These are phyloP conservation scores for Fusarium burgessii DNA, from an alignment of 2,329 filamentous ascomycete genomes.

Conservation along the genomic window DNA sequence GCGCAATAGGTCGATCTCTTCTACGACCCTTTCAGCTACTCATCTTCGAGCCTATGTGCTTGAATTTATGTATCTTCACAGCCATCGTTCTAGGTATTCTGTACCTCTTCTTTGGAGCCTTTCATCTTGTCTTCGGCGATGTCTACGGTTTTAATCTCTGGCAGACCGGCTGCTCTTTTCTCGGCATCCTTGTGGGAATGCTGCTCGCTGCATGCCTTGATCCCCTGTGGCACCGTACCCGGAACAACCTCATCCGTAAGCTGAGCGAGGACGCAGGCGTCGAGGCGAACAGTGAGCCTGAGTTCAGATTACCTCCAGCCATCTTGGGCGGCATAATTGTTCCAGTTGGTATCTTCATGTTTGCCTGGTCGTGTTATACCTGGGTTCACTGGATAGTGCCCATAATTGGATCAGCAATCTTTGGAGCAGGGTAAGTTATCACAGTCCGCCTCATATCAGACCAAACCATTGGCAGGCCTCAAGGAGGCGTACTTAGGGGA, in stretches of 20 bases:
- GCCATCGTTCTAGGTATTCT: slow-evolving; percentile 88
- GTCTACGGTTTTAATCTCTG: slow-evolving; percentile 83
- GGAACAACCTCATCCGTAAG: slow-evolving; percentile 67
- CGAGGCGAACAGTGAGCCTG: slow-evolving; percentile 77
- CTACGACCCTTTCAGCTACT: slow-evolving; percentile 83
- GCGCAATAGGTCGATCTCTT: slow-evolving; percentile 69
- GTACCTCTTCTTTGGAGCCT: slow-evolving; percentile 92
- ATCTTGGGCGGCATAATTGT: slow-evolving; percentile 82
- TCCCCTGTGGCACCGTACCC: slow-evolving; percentile 74
- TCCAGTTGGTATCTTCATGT: slow-evolving; percentile 86
- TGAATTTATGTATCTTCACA: slow-evolving; percentile 84
- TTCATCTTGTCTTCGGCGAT: slow-evolving; percentile 80
- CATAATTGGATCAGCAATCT: slow-evolving; percentile 78
- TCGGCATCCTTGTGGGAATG: slow-evolving; percentile 79
- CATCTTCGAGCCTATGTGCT: slow-evolving; percentile 84
- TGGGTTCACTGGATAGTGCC: slow-evolving; percentile 81
- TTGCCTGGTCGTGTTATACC: slow-evolving; percentile 85
- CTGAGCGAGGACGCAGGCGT: slow-evolving; percentile 64
- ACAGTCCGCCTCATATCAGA: slow-evolving; percentile 52
- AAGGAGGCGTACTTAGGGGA: slow-evolving; percentile 3
- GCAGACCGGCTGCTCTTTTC: slow-evolving; percentile 83
- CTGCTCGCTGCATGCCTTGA: slow-evolving; percentile 70
- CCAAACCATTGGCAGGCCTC: slow-evolving; percentile 16
- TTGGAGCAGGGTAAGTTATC: slow-evolving; percentile 74
- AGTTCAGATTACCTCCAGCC: slow-evolving; percentile 83